Evolutionary conservation across 108 stramenopile species (phyloP), one percentile per base, ranked within the genome.

Genomic region (Cylindrotheca fusiformis): DNA sequence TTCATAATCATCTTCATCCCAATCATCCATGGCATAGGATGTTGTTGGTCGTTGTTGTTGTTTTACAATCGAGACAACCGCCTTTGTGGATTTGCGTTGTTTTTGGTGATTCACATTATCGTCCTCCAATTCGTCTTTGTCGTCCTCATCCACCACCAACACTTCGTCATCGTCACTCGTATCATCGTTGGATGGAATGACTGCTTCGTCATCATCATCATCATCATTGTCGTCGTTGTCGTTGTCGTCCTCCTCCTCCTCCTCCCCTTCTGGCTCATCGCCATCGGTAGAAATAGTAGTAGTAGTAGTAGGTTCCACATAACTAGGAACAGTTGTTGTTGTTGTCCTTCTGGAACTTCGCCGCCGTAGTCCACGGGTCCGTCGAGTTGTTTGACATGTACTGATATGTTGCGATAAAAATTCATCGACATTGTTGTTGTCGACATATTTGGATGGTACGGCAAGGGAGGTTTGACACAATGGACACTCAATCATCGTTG

Each of bases 1-100:
- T 72, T 89, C 87, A 54, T 93, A 93, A 55, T 74, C 72, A 18
- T 71, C 60, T 54, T 84, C 84, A 32, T 89, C 80, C 59, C 78
- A 80, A 60, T 93, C 91, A 67, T 93, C 91, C 14, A 86, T 49
- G 0, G 81, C 46, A 21, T 68, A 19, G 26, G 53, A 10, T 26
- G 23, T 57, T 48, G 51, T 30, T 63, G 0, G 14, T 67, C 24
- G 52, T 54, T 18, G 22, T 47, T 18, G 48, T 69, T 4, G 44
- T 1, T 21, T 50, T 60, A 57, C 32, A n/a, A 26, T 4, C 12
- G 19, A 21, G 20, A 49, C 25, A 2, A 48, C 49, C 0, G 47
- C 30, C 54, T 72, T 71, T 12, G 48, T 48, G 19, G 28, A 10
- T 26, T 19, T 4, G 19, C 52, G 10, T 0, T 4, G 28, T 19